Base-by-base conservation (phyloP, 1,139 yeast genomes). In the Candida albicans region DNA sequence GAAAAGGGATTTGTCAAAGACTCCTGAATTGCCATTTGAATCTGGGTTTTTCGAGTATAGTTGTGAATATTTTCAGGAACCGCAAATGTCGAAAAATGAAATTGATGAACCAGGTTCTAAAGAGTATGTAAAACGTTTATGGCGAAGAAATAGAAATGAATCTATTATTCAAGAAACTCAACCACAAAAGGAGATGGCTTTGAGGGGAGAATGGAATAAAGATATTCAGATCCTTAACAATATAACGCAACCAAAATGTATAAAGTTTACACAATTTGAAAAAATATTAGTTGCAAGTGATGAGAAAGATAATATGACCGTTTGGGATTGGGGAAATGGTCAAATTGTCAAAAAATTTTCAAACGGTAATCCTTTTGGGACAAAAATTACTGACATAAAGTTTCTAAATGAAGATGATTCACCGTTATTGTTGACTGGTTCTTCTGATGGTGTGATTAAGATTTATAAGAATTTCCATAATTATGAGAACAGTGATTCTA, bases 121-220 rank as follows among this genome's bases (percentile, higher is more conserved):
- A 49, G 93, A 89, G 50, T 88, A 89, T 56, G 82, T 87, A 30
- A 84, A 82, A 54, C 74, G 96, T 47, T 68, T 87, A 29, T 93
- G 98, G 98, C 77, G 97, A 54, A 76, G 95, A 51, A 87, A 87
- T 56, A 75, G 99, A 52, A 93, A 93, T 59, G 99, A 93, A 58
- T 65, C 77, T 2, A 87, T 90, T 33, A 88, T 93, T 47, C 86
- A 85, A 39, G 89, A 85, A 52, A 91, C 99, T 0, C 99, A 93
- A 58, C 84, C 87, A 1, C 96, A 90, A 56, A 91, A 93, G 64
- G 87, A 84, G 42, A 61, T 89, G 58, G 88, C 99, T 0, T 68
- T 91, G 2, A 73, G 82, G 35, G 97, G 97, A 2, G 84, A 87
- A 48, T 93, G 99, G 99, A 79, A 81, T 44, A 77, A 81, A 36